Conservation (phyloP, 2,329 filamentous ascomycete genomes). For the Cladosporium sp. region DNA sequence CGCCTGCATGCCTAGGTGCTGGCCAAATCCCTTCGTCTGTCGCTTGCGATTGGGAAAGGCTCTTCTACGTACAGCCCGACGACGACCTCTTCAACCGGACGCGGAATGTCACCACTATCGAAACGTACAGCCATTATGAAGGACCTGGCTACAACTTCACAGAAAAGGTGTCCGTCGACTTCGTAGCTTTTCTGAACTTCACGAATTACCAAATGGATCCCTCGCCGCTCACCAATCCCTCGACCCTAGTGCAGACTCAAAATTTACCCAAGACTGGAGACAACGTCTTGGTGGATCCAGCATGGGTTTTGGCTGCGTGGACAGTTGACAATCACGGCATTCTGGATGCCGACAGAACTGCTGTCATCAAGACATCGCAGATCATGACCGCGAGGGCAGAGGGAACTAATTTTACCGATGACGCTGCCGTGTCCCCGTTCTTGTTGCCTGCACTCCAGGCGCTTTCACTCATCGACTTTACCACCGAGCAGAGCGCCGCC, state of each 20-base stretch:
- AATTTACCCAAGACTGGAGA: constrained; percentile 7
- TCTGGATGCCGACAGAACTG: constrained; percentile 2
- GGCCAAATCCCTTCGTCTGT: not conserved
- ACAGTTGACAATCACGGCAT: constrained; percentile 17
- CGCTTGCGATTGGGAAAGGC: constrained; percentile 16
- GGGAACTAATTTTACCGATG: too few relatives aligned
- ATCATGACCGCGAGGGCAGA: not conserved
- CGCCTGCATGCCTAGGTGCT: constrained; percentile 13
- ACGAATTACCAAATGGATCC: constrained; percentile 25
- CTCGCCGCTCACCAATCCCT: constrained; percentile 18
- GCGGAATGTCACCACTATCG: constrained; percentile 15
- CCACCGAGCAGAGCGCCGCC: not conserved
- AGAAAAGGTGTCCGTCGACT: constrained; percentile 14
- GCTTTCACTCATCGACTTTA: constrained; percentile 22
- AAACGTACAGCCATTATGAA: not conserved
- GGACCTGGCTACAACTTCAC: not conserved
- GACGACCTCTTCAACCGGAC: constrained; percentile 8
- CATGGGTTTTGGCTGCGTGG: constrained; percentile 28
- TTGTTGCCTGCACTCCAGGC: constrained; percentile 16
- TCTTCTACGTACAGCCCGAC: constrained; percentile 12
- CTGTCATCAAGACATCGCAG: not conserved
- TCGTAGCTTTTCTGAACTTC: constrained; percentile 18
- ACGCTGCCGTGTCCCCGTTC: not conserved
- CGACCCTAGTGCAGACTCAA: constrained; percentile 17
- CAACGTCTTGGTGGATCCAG: constrained; percentile 18